Conservation (phyloP, 495 filamentous ascomycete genomes). For the Aspergillus baeticus region DNA sequence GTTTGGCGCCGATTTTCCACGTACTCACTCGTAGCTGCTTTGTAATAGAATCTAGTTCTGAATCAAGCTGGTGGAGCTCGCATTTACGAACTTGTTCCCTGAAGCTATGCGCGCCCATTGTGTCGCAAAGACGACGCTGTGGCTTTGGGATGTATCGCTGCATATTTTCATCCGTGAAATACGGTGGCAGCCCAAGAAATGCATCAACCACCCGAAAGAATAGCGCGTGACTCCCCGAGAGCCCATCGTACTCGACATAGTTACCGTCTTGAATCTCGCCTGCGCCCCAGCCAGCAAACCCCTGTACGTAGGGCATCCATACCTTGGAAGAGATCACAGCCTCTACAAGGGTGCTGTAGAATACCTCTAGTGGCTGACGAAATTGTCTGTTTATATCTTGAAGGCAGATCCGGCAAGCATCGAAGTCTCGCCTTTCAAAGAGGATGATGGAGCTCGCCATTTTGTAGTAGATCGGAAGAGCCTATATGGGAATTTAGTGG, state of each 20-base stretch:
- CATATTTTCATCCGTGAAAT: slow-evolving; percentile 27
- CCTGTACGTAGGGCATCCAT: slow-evolving; percentile 41
- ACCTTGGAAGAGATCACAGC: slow-evolving; percentile 25
- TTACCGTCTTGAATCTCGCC: slow-evolving; percentile 28
- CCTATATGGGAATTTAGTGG: slow-evolving; percentile 5
- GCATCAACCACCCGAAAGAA: slow-evolving; percentile 44
- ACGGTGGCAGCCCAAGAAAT: slow-evolving; percentile 40
- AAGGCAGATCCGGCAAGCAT: slow-evolving; percentile 21
- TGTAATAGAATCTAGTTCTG: slow-evolving; percentile 18
- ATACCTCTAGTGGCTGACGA: slow-evolving; percentile 23
- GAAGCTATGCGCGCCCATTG: slow-evolving; percentile 23
- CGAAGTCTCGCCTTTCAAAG: slow-evolving; percentile 22
- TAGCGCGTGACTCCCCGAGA: slow-evolving; percentile 42
- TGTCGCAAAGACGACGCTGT: slow-evolving; percentile 31
- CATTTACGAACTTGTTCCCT: slow-evolving; percentile 11
- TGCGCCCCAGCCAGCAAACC: slow-evolving; percentile 42
- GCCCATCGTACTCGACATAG: slow-evolving; percentile 40
- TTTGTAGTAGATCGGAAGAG: slow-evolving; percentile 33
- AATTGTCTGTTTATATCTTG: slow-evolving; percentile 22
- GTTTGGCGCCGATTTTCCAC: not conserved
- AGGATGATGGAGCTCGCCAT: slow-evolving; percentile 26
- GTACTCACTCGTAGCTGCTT: too few relatives aligned
- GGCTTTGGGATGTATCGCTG: slow-evolving; percentile 27
- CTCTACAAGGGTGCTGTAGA: slow-evolving; percentile 25
- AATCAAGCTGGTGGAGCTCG: slow-evolving; percentile 23